Base-by-base conservation (phyloP, 2,329 filamentous ascomycete genomes). In the Neopestalotiopsis clavispora region DNA sequence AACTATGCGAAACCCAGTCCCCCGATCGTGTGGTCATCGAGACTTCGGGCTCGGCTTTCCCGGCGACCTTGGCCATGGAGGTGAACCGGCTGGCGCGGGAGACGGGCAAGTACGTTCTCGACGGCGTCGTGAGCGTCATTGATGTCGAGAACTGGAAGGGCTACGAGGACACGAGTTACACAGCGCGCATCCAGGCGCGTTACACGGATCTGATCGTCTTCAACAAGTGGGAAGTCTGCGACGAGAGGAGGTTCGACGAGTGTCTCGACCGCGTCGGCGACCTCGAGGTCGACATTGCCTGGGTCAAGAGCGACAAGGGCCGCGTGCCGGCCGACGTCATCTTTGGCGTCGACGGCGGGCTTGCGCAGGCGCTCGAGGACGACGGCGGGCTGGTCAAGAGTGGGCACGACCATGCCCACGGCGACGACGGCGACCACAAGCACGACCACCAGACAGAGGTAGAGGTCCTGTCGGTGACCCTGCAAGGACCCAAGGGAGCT, bases 81-180 rank as follows among this genome's bases (percentile, higher is more conserved):
- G 90, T 97, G 13, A 97, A 97, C 77, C 87, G 94, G 1, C 82
- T 97, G 14, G 87, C 89, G 20, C 84, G 89, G n/a, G 90, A 93
- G 70, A 91, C 90, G 0, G 89, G 80, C 74, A 85, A 88, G 0
- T 97, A 94, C 75, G 86, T 89, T 4, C 87, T 98, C 1, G 95
- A 98, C 76, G 95, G 95, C 12, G 94, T 98, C 66, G 89, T 97
- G 71, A 94, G 90, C 74, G 94, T 97, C 28, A 91, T 98, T 69
- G 95, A 98, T 76, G 94, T 97, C 12, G 95, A 97, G 86, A 98
- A 98, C 77, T 98, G 94, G 94, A 84, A 90, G 75, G 95, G 95
- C 0, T 98, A 98, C 77, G 94, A 96, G 74, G 94, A 97, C 79
- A 97, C 93, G 30, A 94, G 91, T 69, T 95, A 93, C 77, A 98